phyloP scores from a whole-genome alignment of 257 asterid genomes.

The Nicotiana tomentosiformis region DNA sequence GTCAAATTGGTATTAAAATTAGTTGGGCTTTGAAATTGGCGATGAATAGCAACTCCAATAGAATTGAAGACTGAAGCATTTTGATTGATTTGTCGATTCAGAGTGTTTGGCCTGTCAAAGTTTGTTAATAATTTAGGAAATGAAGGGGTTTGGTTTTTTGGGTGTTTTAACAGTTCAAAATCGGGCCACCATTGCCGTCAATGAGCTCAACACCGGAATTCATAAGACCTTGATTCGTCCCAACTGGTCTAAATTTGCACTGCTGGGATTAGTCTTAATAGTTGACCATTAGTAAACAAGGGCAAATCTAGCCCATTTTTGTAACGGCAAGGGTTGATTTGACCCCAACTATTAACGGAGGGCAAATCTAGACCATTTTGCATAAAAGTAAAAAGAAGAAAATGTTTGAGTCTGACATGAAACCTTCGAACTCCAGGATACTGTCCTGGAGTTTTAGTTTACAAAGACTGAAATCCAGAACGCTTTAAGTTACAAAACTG shows the following conservation, averaged over 20 bases:
- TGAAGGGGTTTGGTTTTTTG: too few relatives aligned
- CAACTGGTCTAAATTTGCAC: neutral
- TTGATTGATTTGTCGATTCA: neutral
- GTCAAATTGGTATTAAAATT: neutral
- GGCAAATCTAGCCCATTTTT: too few relatives aligned
- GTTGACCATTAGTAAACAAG: too few relatives aligned
- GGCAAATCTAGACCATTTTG: too few relatives aligned
- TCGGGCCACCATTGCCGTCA: neutral
- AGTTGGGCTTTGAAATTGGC: neutral
- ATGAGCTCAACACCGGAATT: neutral
- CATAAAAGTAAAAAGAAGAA: too few relatives aligned
- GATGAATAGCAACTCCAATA: neutral
- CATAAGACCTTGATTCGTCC: neutral
- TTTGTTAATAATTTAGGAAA: neutral
- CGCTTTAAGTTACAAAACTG: too few relatives aligned
- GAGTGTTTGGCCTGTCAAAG: neutral
- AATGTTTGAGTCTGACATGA: too few relatives aligned
- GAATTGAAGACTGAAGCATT: neutral
- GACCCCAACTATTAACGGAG: too few relatives aligned
- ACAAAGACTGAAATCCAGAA: too few relatives aligned
- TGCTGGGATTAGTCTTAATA: neutral
- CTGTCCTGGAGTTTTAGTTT: too few relatives aligned
- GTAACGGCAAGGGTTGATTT: too few relatives aligned
- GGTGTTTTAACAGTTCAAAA: neutral
- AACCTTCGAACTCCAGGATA: too few relatives aligned